Base-by-base conservation (phyloP, 441 rosid species). In the Euphorbia corollata region DNA sequence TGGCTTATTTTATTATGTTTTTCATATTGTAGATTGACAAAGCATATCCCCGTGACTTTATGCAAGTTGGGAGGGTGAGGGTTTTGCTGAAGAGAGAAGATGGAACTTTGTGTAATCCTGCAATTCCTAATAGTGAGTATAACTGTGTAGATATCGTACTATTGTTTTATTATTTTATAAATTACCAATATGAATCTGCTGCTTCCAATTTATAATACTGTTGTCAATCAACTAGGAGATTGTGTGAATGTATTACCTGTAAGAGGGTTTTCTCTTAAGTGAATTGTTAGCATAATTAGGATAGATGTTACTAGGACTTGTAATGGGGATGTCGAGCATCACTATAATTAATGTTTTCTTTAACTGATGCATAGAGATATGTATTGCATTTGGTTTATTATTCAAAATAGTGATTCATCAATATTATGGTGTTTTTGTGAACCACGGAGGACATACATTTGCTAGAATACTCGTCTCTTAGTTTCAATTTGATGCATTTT, bases 31-130 rank as follows among this genome's bases (percentile, higher is more conserved):
- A 94, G 96, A 73, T 87, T 74, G 94, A 91, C 71, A 94, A 94
- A 84, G 97, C 92, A n/a, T 94, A 91, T 71, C 98, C 98, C 6
- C 88, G 98, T 0, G 97, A 94, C 80, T 94, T 84, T 80, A 86
- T 91, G 97, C 99, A 94, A 89, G 65, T 83, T 71, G 99, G 98
- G 68, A 87, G 98, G 79, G 97, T 89, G 51, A 90, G 98, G 72
- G 96, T 89, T 6, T 71, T 73, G 68, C 83, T 94, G 74, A 94
- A 82, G 78, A 84, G 75, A 74, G 98, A 88, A 75, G 99, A 94
- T 75, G 99, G 98, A 53, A 84, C 86, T 69, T 80, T 87, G 12
- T 72, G 61, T 61, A 94, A 94, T 81, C 94, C 92, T 3, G 90
- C 96, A 57, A 79, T 94, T 68, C 67, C 89, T 73, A 85, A 94